Evolutionary conservation across 192 early-diverging fungal genomes (phyloP), one percentile per base, ranked within the genome.

Genomic region (Rhizophagus prolifer): DNA sequence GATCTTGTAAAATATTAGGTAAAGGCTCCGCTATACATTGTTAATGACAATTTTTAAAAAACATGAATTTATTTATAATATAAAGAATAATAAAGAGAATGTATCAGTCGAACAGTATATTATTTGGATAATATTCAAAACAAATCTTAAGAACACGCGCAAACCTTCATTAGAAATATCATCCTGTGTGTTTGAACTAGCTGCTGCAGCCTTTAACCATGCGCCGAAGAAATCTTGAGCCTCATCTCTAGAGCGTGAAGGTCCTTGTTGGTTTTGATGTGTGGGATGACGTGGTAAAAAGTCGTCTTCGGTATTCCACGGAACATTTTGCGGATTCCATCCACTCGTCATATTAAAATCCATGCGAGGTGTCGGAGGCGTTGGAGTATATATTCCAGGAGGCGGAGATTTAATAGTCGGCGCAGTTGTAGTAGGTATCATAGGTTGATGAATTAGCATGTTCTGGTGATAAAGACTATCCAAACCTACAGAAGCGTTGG

Each of bases 191-290:
- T 70, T 64, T 60, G 72, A 28, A 58, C 62, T 44, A 34, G 78
- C 80, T 8, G 87, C 86, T 1, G 88, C 88, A 13, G 86, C 85
- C 60, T 88, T 88, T 75, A 90, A 79, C 63, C 88, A 90, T 10
- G 85, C 85, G 13, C 86, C 86, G 79, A 90, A 90, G 75, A 90
- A 88, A 74, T 85, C 82, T 62, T 90, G 86, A 2, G 86, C 83
- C 59, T 86, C 82, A 25, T 81, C 73, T 68, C 81, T 81, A 25
- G 75, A 78, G 31, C 78, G 34, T 9, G 21, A 10, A 31, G 65
- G 9, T 38, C 30, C 58, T 25, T 14, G 79, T 34, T 75, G 83
- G 23, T 81, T 74, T 12, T 81, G 81, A 44, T 79, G 75, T 36
- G 76, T 65, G 21, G 66, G 74, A 14, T 66, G 76, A 28, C 69